Evolutionary conservation across 305 asterid genomes (phyloP).

Genomic region (Rubia tinctorum): DNA sequence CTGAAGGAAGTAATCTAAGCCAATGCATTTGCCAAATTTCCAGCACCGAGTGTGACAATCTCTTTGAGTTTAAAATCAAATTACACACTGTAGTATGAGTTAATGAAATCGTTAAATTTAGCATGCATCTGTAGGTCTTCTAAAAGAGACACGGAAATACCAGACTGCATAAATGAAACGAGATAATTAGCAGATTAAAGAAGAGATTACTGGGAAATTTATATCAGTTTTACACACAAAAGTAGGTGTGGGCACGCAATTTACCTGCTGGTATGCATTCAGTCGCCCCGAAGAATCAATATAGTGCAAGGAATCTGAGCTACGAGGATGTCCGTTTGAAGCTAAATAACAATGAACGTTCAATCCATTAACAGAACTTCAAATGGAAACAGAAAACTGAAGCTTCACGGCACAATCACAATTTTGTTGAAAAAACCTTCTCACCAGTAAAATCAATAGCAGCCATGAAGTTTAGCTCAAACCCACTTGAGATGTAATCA

Average conservation of each 20-base stretch:
- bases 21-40: background rate
- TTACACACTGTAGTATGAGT: background rate
- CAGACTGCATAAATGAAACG: background rate
- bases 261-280: constrained; percentile 81
- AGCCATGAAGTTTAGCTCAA: constrained; percentile 81
- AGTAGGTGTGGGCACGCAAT: constrained; percentile 1
- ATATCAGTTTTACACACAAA: background rate
- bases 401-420: background rate
- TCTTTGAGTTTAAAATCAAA: background rate
- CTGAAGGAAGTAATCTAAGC: background rate
- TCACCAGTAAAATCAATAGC: constrained; percentile 89
- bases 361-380: constrained; percentile 15
- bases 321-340: constrained; percentile 69
- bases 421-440: background rate
- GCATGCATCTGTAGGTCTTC: constrained; percentile 2
- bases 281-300: constrained; percentile 59
- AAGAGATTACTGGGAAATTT: background rate
- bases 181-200: constrained; percentile 1
- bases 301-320: constrained; percentile 57
- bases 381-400: constrained; percentile 12
- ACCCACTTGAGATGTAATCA: constrained; percentile 84
- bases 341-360: constrained; percentile 32
- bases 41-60: too few species aligned
- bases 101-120: background rate
- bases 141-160: too few species aligned